These are phyloP conservation scores for Psidium friedrichsthalianum DNA, from an alignment of 345 rosid genomes.

Conservation along the genomic window DNA sequence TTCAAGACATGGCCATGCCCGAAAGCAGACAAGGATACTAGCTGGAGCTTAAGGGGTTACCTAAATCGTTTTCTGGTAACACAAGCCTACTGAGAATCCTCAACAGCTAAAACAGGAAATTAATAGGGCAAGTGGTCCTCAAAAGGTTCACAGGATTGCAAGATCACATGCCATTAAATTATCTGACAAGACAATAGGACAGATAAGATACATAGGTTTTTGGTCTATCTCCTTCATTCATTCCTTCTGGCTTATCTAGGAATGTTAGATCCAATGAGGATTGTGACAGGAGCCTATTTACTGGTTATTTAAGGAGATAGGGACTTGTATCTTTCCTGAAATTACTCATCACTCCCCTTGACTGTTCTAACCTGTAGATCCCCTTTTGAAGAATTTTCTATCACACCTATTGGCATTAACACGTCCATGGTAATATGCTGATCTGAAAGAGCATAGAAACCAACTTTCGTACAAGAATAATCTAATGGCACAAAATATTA, in stretches of 20 bases:
- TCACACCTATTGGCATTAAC: background rate
- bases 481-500: background rate
- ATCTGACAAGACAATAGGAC: background rate
- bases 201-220: background rate
- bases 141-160: background rate
- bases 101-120: background rate
- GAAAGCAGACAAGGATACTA: background rate
- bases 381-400: background rate
- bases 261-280: background rate
- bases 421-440: background rate
- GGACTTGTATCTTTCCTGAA: background rate
- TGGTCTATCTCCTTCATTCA: background rate
- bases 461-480: background rate
- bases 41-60: background rate
- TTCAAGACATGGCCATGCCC: background rate
- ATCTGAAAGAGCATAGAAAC: background rate
- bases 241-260: background rate
- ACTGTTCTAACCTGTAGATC: background rate
- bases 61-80: background rate
- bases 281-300: background rate
- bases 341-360: background rate
- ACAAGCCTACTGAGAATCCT: background rate
- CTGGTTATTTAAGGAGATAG: background rate
- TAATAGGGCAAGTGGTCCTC: background rate
- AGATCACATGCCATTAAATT: background rate